Evolutionary conservation across 441 rosid genomes (phyloP), one percentile per base, ranked within the genome.

Genomic region (Brassica hybrid): DNA sequence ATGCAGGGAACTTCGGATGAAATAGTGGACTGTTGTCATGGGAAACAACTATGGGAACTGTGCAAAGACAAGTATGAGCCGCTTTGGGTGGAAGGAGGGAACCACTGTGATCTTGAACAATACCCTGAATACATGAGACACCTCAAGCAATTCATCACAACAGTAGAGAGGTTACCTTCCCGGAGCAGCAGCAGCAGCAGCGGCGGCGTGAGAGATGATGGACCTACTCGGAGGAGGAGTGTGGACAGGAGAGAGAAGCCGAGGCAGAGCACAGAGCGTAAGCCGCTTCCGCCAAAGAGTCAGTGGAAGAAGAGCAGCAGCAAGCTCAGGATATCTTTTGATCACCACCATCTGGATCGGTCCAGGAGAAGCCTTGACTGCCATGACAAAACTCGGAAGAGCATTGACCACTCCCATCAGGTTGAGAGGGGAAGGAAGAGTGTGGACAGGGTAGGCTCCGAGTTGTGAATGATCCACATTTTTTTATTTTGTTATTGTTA

Each of bases 41-140:
- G 98, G 27, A 94, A 88, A 84, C 97, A 91, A 70, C 89, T 94
- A 3, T 94, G 97, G 98, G 97, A 91, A 60, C 85, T 91, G 16
- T 91, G 98, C 70, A 89, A 90, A 80, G 92, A 90, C 75, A 91
- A 94, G 83, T 91, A 90, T 18, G 97, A 94, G 80, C 98, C 97
- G 17, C 86, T 94, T 6, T 94, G 98, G 98, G 83, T 94, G 27
- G 87, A 94, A 83, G 96, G 96, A 58, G 98, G 97, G 65, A 91
- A 86, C 84, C 98, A 94, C 65, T 89, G 97, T 59, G 90, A 94
- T 80, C 74, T 94, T 58, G 98, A 94, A 82, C 94, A 81, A 62
- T 87, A 78, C 75, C 98, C 98, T 7, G 97, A 89, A 80, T 94
- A 84, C 65, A 87, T 89, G 79, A 89, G 86, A 79, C 98, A 94